Evolutionary conservation across 1,284 basidiomycete species (phyloP), one percentile per base, ranked within the genome.

Genomic region (Apiotrichum mycotoxinovorans): DNA sequence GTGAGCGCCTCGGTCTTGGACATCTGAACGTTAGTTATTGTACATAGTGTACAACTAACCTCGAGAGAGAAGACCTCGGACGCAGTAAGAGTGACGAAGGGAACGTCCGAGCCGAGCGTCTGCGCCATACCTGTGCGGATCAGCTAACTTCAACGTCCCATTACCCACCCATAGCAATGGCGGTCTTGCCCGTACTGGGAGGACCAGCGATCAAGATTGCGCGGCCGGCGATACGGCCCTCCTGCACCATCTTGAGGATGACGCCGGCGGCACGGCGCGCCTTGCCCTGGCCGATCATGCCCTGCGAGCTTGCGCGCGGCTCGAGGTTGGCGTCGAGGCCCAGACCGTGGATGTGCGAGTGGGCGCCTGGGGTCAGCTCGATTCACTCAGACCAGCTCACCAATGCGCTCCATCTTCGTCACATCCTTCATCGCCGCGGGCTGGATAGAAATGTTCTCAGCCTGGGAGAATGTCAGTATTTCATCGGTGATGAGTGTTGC

Each of bases 1-100:
- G 92, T 98, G 62, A 98, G 83, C 33, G 94, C 93, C 75, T 98
- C 96, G 1, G 96, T 98, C 80, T 97, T 98, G 43, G 90, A 94
- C 91, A 98, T 96, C 70, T 84, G 74, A 3, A 34, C 9, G 43
- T 47, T 11, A 46, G 41, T 51, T 42, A 20, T 8, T 9, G 25
- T 23, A 5, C 8, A 45, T 8, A 20, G 34, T 12, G 15, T 10
- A 40, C 10, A 18, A 47, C 74, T 65, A 30, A 77, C 77, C 66
- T 89, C 90, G 40, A 97, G 83, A 44, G 92, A 96, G 80, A 96
- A 98, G 56, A 98, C 94, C 77, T 98, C 95, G 78, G 91, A 94
- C 15, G 88, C 93, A 30, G 92, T 91, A 68, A 98, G 91, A 85
- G 91, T 94, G 5, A 93, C 97, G 76, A 98, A 98, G 0, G 96